A percentile compares a stretch with the other conserved stretches of the same genome.
phyloP scores from a whole-genome alignment of 2,329 filamentous ascomycete species.

The Fusarium neocosmosporiellum region DNA sequence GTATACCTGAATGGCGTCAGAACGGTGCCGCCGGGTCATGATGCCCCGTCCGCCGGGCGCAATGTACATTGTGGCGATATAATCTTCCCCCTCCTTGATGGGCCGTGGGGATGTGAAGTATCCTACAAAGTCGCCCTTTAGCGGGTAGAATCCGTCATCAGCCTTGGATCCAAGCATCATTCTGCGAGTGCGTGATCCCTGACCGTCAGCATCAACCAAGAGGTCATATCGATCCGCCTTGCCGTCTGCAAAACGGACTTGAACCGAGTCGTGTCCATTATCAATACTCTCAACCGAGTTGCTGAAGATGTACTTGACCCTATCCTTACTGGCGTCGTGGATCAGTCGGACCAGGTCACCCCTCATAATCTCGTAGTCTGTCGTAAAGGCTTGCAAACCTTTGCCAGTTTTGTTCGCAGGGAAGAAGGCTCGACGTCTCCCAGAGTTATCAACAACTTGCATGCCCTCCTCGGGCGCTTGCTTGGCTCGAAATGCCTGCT shows the following conservation, averaged over 20 bases:
- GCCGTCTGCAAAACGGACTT: constrained; percentile 57
- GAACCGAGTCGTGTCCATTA: constrained; percentile 48
- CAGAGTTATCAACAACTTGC: constrained; percentile 55
- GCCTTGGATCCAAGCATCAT: constrained; percentile 50
- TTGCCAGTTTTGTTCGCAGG: constrained; percentile 39
- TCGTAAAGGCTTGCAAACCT: constrained; percentile 52
- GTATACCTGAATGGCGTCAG: constrained; percentile 52
- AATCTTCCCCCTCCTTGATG: constrained; percentile 47
- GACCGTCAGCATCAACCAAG: constrained; percentile 67
- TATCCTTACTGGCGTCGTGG: constrained; percentile 50
- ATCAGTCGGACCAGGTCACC: constrained; percentile 61
- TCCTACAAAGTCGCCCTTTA: constrained; percentile 41
- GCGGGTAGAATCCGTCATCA: constrained; percentile 38
- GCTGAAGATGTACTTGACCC: constrained; percentile 44
- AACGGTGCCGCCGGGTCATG: constrained; percentile 54
- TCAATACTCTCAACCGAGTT: constrained; percentile 46
- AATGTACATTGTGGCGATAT: constrained; percentile 52
- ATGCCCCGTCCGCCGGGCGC: constrained; percentile 51
- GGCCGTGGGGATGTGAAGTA: constrained; percentile 49
- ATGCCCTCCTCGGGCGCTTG: constrained; percentile 62
- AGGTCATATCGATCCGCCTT: constrained; percentile 59
- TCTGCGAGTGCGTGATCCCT: constrained; percentile 60
- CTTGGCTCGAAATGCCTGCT: constrained; percentile 46
- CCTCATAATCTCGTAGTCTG: constrained; percentile 66
- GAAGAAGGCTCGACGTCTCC: constrained; percentile 52